phyloP scores from a whole-genome alignment of 2,329 filamentous ascomycete species.

The Cephalotrichum gorgonifer region DNA sequence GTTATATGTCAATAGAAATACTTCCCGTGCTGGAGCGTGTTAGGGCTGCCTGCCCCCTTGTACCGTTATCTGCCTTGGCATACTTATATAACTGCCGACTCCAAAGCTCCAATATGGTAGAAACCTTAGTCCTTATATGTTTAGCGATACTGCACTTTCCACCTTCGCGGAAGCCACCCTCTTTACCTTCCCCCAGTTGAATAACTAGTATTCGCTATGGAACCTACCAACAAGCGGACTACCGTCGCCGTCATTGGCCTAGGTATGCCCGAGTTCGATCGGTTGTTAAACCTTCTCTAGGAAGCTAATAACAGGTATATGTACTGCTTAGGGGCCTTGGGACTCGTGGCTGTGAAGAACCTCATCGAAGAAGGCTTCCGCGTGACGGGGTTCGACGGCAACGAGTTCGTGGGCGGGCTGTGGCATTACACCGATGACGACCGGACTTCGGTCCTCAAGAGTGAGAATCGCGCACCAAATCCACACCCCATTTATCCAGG shows the following conservation, averaged over 20 bases:
- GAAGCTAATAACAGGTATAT: neutral
- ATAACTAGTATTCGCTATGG: neutral
- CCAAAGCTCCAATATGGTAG: no score
- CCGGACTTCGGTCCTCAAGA: slow-evolving; percentile 24
- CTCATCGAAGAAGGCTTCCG: slow-evolving; percentile 32
- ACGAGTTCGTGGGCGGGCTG: slow-evolving; percentile 27
- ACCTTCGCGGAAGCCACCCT: neutral
- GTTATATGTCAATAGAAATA: no score
- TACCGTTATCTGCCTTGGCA: no score
- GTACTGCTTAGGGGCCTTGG: slow-evolving; percentile 19
- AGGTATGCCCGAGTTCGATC: neutral
- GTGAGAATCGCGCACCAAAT: slow-evolving; percentile 15
- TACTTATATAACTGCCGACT: no score
- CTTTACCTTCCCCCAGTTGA: neutral
- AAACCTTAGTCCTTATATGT: no score
- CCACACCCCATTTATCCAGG: neutral
- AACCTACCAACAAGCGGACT: neutral
- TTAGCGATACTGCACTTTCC: no score
- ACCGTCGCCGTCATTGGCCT: neutral
- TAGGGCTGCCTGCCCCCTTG: no score
- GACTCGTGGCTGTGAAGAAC: slow-evolving; percentile 30
- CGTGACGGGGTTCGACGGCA: slow-evolving; percentile 30
- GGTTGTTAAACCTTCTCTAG: neutral
- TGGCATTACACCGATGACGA: slow-evolving; percentile 30
- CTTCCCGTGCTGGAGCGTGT: no score